phyloP scores from a whole-genome alignment of 805 yeast genomes.

The Clavispora phyllophila region DNA sequence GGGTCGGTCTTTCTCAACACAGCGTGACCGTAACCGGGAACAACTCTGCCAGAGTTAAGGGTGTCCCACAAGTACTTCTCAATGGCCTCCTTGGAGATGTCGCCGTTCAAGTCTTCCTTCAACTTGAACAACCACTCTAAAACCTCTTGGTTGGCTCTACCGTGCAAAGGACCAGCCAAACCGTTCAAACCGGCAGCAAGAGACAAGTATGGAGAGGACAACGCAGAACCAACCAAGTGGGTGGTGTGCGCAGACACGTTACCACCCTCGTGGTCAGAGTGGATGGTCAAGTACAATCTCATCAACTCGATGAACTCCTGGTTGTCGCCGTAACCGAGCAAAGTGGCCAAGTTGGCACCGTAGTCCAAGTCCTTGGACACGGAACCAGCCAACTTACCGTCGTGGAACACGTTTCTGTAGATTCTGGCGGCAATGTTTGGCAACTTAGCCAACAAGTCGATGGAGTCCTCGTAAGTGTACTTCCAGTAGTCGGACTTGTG shows the following conservation, averaged over 20 bases:
- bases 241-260: slow-evolving; percentile 80
- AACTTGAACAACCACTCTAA: slow-evolving; percentile 66
- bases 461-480: slow-evolving; percentile 65
- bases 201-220: slow-evolving; percentile 70
- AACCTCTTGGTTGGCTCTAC: slow-evolving; percentile 82
- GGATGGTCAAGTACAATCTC: slow-evolving; percentile 69
- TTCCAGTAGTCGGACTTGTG: slow-evolving; percentile 72
- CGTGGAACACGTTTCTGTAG: slow-evolving; percentile 57
- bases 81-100: slow-evolving; percentile 47
- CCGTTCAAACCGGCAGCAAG: slow-evolving; percentile 79
- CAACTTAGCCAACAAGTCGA: slow-evolving; percentile 65
- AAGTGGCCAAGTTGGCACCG: slow-evolving; percentile 64
- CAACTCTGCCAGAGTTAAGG: slow-evolving; percentile 68
- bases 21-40: slow-evolving; percentile 89
- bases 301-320: slow-evolving; percentile 62
- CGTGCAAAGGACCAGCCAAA: slow-evolving; percentile 83
- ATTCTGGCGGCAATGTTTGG: slow-evolving; percentile 73
- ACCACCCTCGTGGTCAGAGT: slow-evolving; percentile 83
- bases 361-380: slow-evolving; percentile 57
- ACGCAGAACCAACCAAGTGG: slow-evolving; percentile 77
- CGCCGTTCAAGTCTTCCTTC: slow-evolving; percentile 63
- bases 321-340: slow-evolving; percentile 57
- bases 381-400: slow-evolving; percentile 51
- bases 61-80: slow-evolving; percentile 67
- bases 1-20: slow-evolving; percentile 82